Conservation (phyloP, 1,139 yeast species). For the Petasospora fabianii region DNA sequence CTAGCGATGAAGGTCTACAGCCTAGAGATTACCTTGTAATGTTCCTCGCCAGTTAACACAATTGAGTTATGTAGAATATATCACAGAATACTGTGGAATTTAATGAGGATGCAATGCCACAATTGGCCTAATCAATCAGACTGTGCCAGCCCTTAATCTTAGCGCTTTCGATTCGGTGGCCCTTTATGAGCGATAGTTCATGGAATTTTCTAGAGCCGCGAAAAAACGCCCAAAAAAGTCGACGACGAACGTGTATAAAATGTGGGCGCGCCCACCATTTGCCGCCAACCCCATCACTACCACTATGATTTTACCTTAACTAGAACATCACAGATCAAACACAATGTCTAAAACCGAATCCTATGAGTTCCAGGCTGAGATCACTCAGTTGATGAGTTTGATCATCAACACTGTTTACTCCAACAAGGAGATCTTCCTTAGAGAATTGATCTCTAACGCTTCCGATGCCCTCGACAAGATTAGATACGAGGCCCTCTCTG, state of each 20-base stretch:
- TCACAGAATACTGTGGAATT: too few relatives aligned
- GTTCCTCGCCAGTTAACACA: too few relatives aligned
- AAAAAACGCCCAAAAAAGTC: not conserved
- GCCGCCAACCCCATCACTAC: not conserved
- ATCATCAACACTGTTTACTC: slow-evolving; percentile 99
- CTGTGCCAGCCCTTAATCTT: too few relatives aligned
- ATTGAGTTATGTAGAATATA: too few relatives aligned
- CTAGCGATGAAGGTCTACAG: too few relatives aligned
- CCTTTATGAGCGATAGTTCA: too few relatives aligned
- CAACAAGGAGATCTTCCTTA: slow-evolving; percentile 97
- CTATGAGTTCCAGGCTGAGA: slow-evolving; percentile 99
- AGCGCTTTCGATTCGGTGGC: too few relatives aligned
- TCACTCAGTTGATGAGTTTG: slow-evolving; percentile 99
- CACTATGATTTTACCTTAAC: not conserved
- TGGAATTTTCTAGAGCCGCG: slow-evolving; percentile 13
- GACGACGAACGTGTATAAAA: not conserved
- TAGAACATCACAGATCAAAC: slow-evolving; percentile 1
- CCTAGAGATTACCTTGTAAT: too few relatives aligned
- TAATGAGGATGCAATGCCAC: too few relatives aligned
- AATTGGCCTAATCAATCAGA: too few relatives aligned
- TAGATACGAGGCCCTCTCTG: slow-evolving; percentile 93
- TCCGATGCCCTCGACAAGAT: slow-evolving; percentile 96
- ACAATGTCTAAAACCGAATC: slow-evolving; percentile 70
- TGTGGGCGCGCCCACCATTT: not conserved
- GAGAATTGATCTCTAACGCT: slow-evolving; percentile 98